Percentiles rank a stretch among this genome's conserved stretches.
Conservation (phyloP, 2,329 filamentous ascomycete genomes). For the Fusarium fujikuroi region DNA sequence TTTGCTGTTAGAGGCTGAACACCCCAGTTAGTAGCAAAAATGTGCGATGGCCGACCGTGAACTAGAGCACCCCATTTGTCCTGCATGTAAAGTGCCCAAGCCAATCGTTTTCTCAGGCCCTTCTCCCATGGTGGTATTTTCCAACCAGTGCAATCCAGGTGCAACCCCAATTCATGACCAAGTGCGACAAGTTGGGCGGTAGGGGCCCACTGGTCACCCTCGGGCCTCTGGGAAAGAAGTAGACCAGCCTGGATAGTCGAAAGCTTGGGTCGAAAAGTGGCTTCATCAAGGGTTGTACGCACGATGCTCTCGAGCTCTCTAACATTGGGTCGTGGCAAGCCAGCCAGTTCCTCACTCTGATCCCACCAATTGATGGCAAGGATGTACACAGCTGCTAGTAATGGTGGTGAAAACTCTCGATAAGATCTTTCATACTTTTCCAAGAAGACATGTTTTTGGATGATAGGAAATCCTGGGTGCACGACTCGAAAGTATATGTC, state of each 20-base stretch:
- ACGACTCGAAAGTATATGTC: conserved; percentile 85
- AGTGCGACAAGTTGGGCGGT: conserved; percentile 90
- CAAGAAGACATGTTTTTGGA: conserved; percentile 82
- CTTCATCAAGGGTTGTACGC: conserved; percentile 76
- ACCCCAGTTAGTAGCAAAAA: conserved; percentile 77
- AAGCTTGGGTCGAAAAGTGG: conserved; percentile 83
- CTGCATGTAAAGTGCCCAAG: conserved; percentile 94
- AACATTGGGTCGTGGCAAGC: conserved; percentile 76
- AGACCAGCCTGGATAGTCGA: conserved; percentile 83
- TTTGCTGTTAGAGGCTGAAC: conserved; percentile 72
- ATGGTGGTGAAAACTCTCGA: conserved; percentile 77
- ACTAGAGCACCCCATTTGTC: conserved; percentile 91
- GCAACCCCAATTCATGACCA: conserved; percentile 86
- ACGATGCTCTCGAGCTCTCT: conserved; percentile 78
- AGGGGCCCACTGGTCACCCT: conserved; percentile 83
- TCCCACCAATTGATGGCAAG: conserved; percentile 91
- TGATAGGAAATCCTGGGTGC: conserved; percentile 83
- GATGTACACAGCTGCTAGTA: conserved; percentile 85
- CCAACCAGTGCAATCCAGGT: conserved; percentile 88
- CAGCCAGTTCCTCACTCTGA: conserved; percentile 73
- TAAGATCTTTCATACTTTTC: conserved; percentile 80
- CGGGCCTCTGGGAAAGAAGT: conserved; percentile 77
- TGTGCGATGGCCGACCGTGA: conserved; percentile 85
- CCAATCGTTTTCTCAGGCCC: conserved; percentile 83
- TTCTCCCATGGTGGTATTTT: conserved; percentile 90